phyloP scores from a whole-genome alignment of 2,329 filamentous ascomycete genomes.

The Didymella lethalis region DNA sequence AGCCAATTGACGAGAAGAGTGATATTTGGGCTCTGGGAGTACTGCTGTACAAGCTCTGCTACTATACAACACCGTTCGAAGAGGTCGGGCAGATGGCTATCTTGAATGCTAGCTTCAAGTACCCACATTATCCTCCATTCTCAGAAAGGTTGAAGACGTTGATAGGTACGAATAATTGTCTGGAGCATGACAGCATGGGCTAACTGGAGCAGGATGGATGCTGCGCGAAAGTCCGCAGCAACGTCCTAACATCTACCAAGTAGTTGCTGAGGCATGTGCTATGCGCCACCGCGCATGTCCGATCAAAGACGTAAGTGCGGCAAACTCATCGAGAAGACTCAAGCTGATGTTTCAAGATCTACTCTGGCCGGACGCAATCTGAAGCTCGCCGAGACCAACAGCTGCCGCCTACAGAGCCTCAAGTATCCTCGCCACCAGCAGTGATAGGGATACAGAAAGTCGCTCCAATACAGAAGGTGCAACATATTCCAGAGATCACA shows the following conservation, averaged over 20 bases:
- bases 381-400: conserved; percentile 69
- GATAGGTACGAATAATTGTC: conserved; percentile 70
- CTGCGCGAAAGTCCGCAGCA: conserved; percentile 80
- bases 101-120: conserved; percentile 92
- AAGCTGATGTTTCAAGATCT: conserved; percentile 54
- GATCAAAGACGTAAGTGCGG: conserved; percentile 76
- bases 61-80: conserved; percentile 98
- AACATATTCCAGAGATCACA: conserved; percentile 83
- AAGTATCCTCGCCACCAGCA: conserved; percentile 61
- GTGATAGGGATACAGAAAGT: conserved; percentile 83
- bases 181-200: conserved; percentile 2
- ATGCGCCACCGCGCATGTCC: conserved; percentile 90
- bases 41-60: conserved; percentile 95
- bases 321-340: neutral
- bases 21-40: conserved; percentile 98
- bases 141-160: conserved; percentile 88
- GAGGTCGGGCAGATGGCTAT: conserved; percentile 98
- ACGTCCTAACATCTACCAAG: conserved; percentile 93
- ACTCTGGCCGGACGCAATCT: conserved; percentile 65
- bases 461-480: conserved; percentile 73
- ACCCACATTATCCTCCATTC: conserved; percentile 85
- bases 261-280: conserved; percentile 81
- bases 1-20: conserved; percentile 97
- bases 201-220: conserved; percentile 75
- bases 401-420: conserved; percentile 64